A percentile compares a stretch with the other conserved stretches of the same genome.
Conservation (phyloP, 2,329 filamentous ascomycete genomes). For the Venturia nashicola region DNA sequence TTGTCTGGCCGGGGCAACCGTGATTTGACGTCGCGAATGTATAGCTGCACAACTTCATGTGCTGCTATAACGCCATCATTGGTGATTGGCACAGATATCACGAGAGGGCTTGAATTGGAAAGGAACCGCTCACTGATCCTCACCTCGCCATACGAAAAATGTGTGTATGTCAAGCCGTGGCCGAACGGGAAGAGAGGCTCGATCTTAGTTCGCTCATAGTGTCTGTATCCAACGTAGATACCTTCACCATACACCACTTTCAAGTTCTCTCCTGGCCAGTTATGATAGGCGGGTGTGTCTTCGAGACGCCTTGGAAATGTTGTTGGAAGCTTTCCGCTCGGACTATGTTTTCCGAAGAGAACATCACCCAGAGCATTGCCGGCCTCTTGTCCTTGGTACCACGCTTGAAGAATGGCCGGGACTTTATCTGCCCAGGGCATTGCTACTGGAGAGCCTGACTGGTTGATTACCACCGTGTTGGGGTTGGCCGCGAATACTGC, state of each 20-base stretch:
- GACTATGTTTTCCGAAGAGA: slow-evolving; percentile 61
- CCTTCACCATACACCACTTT: slow-evolving; percentile 61
- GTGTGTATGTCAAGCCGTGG: slow-evolving; percentile 67
- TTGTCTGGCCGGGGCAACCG: slow-evolving; percentile 55
- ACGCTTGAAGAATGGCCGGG: slow-evolving; percentile 58
- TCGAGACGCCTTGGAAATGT: slow-evolving; percentile 50
- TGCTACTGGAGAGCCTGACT: slow-evolving; percentile 60
- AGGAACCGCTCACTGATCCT: slow-evolving; percentile 39
- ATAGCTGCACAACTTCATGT: slow-evolving; percentile 55
- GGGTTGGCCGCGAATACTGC: slow-evolving; percentile 54
- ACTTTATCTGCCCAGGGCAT: slow-evolving; percentile 59
- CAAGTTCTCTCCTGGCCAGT: slow-evolving; percentile 60
- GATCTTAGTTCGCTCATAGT: slow-evolving; percentile 53
- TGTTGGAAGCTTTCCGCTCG: slow-evolving; percentile 62
- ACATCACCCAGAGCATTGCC: slow-evolving; percentile 72
- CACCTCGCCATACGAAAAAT: slow-evolving; percentile 51
- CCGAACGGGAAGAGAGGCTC: slow-evolving; percentile 62
- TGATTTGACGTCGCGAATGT: slow-evolving; percentile 51
- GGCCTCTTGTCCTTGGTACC: slow-evolving; percentile 81
- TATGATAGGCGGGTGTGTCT: slow-evolving; percentile 59
- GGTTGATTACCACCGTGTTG: slow-evolving; percentile 58
- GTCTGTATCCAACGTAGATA: slow-evolving; percentile 59
- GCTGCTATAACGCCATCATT: slow-evolving; percentile 47
- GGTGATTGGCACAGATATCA: slow-evolving; percentile 36
- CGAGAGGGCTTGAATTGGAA: slow-evolving; percentile 31